phyloP scores from a whole-genome alignment of 2,329 filamentous ascomycete species.

The Aspergillus sp. region DNA sequence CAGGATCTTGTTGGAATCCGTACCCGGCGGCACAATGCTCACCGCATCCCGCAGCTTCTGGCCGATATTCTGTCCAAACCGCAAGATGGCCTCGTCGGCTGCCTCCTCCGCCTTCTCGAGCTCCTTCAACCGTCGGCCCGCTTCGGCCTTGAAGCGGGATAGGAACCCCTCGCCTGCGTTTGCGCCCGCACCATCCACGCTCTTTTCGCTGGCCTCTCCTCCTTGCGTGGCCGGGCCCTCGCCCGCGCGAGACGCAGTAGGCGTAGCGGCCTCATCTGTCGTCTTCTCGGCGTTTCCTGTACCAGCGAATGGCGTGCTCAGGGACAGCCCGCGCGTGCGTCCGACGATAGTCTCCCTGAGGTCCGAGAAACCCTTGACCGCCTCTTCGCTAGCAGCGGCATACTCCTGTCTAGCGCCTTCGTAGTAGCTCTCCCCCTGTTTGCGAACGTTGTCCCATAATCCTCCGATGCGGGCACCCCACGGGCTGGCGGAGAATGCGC shows the following conservation, averaged over 20 bases:
- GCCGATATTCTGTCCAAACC: conserved; percentile 84
- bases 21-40: conserved; percentile 72
- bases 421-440: conserved; percentile 88
- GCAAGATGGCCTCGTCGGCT: conserved; percentile 89
- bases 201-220: conserved; percentile 27
- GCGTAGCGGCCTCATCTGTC: conserved; percentile 29
- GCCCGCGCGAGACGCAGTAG: conserved; percentile 24
- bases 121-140: conserved; percentile 79
- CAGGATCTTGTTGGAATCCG: conserved; percentile 63
- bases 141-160: conserved; percentile 72
- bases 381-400: conserved; percentile 74
- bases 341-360: conserved; percentile 67
- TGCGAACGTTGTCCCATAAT: conserved; percentile 86
- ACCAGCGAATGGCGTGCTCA: conserved; percentile 46
- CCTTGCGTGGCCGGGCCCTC: conserved; percentile 9
- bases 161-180: conserved; percentile 63
- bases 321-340: conserved; percentile 71
- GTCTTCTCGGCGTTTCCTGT: conserved; percentile 21
- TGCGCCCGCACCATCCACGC: not conserved
- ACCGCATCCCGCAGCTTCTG: conserved; percentile 91
- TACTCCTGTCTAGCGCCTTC: conserved; percentile 82
- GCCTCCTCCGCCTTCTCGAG: conserved; percentile 92
- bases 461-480: conserved; percentile 90
- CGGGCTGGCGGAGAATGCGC: conserved; percentile 83
- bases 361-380: conserved; percentile 74